Evolutionary conservation across 78 protist genomes (phyloP).

Genomic region (Dictyostelium capitatum): DNA sequence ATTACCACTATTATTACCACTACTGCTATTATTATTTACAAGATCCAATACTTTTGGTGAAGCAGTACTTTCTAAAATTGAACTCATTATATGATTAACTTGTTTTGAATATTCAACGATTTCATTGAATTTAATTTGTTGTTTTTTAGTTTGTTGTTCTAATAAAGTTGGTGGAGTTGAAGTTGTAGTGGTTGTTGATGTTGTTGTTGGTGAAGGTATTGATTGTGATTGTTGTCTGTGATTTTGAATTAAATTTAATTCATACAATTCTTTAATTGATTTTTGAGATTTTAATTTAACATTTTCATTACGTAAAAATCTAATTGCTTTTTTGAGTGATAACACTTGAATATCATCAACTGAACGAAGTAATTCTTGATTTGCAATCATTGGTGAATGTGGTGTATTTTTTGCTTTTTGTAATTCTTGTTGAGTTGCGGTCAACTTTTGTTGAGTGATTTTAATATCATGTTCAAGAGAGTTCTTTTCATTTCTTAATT

Average conservation of each 20-base stretch:
- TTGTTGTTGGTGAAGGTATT: not conserved
- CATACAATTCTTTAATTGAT: slow-evolving; percentile 28
- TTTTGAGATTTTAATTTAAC: slow-evolving; percentile 38
- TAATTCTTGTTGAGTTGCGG: slow-evolving; percentile 7
- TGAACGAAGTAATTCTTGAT: not conserved
- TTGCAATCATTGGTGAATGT: not conserved
- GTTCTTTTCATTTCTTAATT: slow-evolving; percentile 20
- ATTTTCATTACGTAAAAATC: slow-evolving; percentile 34
- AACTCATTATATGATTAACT: slow-evolving; percentile 21
- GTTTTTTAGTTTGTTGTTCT: slow-evolving; percentile 13
- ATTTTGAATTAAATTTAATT: slow-evolving; percentile 28
- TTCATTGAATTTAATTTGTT: slow-evolving; percentile 68
- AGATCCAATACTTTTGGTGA: slow-evolving; percentile 65
- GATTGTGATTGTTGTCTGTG: not conserved
- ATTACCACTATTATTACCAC: not conserved
- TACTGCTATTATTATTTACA: not conserved
- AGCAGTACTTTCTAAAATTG: slow-evolving; percentile 41
- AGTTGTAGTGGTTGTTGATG: not conserved
- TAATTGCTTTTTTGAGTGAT: slow-evolving; percentile 35
- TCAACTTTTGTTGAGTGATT: slow-evolving; percentile 9
- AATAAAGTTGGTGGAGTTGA: not conserved
- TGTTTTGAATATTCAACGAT: slow-evolving; percentile 57
- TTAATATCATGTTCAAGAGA: slow-evolving; percentile 34
- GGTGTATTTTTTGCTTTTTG: slow-evolving; percentile 33
- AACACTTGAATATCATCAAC: slow-evolving; percentile 31